phyloP scores from a whole-genome alignment of 2,329 filamentous ascomycete species.

The Diplodia scrobiculata region DNA sequence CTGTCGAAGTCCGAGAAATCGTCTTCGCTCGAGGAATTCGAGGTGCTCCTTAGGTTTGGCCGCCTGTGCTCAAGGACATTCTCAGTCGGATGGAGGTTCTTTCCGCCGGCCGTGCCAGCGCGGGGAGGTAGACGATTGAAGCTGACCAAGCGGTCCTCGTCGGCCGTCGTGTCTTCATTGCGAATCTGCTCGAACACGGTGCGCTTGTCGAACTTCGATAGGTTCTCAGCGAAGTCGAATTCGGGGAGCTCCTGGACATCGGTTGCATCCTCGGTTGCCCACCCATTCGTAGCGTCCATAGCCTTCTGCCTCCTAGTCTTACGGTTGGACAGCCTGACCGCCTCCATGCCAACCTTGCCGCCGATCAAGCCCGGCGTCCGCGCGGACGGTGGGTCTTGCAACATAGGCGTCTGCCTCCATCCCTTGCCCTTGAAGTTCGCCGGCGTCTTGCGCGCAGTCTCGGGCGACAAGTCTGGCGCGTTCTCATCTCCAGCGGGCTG shows the following conservation, averaged over 20 bases:
- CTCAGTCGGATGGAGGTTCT: conserved; percentile 88
- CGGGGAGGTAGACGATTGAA: conserved; percentile 69
- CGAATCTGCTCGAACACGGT: conserved; percentile 89
- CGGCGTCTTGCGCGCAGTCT: conserved; percentile 40
- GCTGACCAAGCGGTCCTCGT: conserved; percentile 84
- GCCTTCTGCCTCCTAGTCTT: conserved; percentile 53
- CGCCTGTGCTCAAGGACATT: conserved; percentile 73
- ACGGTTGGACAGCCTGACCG: conserved; percentile 44
- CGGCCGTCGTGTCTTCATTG: conserved; percentile 84
- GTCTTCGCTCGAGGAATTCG: conserved; percentile 38
- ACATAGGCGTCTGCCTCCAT: conserved; percentile 68
- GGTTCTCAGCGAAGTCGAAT: conserved; percentile 86
- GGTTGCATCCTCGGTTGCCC: conserved; percentile 94
- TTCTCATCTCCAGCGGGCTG: conserved; percentile 40
- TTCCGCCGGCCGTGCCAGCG: conserved; percentile 64
- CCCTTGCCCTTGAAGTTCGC: conserved; percentile 59
- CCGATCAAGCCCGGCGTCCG: conserved; percentile 45
- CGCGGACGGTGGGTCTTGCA: conserved; percentile 59
- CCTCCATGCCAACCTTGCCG: conserved; percentile 43
- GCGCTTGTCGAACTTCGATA: conserved; percentile 94
- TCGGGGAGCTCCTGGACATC: conserved; percentile 92
- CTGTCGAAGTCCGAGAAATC: conserved; percentile 45
- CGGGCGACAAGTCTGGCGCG: conserved; percentile 37
- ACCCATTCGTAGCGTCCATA: conserved; percentile 70
- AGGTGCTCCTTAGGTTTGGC: conserved; percentile 39